A percentile compares a stretch with the other conserved stretches of the same genome.
These are phyloP conservation scores for Dendrocalamus latiflorus DNA, from an alignment of 202 grass and related monocot species.

Conservation along the genomic window DNA sequence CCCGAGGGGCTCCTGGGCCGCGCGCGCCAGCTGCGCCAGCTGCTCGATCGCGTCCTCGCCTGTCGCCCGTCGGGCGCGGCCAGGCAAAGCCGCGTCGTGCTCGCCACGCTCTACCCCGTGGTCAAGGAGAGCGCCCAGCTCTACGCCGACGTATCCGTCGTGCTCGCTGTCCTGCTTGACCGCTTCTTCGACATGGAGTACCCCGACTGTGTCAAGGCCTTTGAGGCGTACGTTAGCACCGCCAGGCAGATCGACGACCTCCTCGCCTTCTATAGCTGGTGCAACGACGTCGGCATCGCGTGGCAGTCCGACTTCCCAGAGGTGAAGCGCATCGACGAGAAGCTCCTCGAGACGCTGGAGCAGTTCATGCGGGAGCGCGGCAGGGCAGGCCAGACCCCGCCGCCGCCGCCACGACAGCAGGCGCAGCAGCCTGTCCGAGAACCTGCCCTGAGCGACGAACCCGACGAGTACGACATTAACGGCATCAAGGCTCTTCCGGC, in stretches of 20 bases:
- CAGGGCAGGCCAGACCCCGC: slow-evolving; percentile 16
- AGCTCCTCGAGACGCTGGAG: slow-evolving; percentile 58
- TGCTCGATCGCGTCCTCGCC: slow-evolving; percentile 53
- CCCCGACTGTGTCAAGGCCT: slow-evolving; percentile 53
- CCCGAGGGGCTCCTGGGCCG: slow-evolving; percentile 43
- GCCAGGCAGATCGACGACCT: slow-evolving; percentile 69
- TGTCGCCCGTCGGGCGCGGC: slow-evolving; percentile 56
- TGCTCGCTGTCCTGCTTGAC: slow-evolving; percentile 54
- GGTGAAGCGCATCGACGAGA: slow-evolving; percentile 54
- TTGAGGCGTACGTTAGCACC: slow-evolving; percentile 51
- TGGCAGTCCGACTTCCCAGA: slow-evolving; percentile 48
- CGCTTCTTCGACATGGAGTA: slow-evolving; percentile 89
- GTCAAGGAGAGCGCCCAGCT: slow-evolving; percentile 50
- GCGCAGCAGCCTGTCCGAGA: background rate
- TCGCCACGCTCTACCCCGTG: slow-evolving; percentile 29
- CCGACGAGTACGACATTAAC: slow-evolving; percentile 43
- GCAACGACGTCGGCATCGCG: slow-evolving; percentile 47
- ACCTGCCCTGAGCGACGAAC: background rate
- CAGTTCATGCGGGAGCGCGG: slow-evolving; percentile 61
- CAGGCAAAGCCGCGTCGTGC: slow-evolving; percentile 46
- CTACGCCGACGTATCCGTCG: slow-evolving; percentile 42
- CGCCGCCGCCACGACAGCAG: background rate
- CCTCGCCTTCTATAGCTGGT: slow-evolving; percentile 58
- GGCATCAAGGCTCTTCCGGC: slow-evolving; percentile 58
- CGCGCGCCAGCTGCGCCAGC: slow-evolving; percentile 41